A percentile compares a stretch with the other conserved stretches of the same genome.
Conservation (phyloP, 371 early-diverging fungal species). For the Choanephora cucurbitarum region DNA sequence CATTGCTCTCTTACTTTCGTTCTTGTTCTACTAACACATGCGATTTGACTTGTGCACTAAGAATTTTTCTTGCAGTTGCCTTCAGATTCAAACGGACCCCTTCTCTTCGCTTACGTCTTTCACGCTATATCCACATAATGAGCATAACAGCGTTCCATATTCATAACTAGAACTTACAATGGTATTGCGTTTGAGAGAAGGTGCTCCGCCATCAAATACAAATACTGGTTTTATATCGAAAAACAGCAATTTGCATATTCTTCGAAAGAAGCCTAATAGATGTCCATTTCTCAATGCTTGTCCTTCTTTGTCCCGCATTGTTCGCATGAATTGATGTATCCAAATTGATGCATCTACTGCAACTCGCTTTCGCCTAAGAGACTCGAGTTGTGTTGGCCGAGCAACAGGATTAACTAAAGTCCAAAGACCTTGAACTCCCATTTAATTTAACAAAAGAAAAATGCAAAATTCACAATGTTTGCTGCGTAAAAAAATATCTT, state of each 20-base stretch:
- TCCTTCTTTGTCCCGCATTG: slow-evolving; percentile 89
- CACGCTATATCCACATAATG: slow-evolving; percentile 38
- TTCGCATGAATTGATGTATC: slow-evolving; percentile 94
- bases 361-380: slow-evolving; percentile 69
- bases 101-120: slow-evolving; percentile 56
- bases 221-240: slow-evolving; percentile 92
- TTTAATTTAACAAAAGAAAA: slow-evolving; percentile 25
- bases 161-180: slow-evolving; percentile 53
- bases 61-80: slow-evolving; percentile 82
- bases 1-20: slow-evolving; percentile 50
- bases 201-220: slow-evolving; percentile 94
- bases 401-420: slow-evolving; percentile 81
- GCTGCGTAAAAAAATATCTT: neutral
- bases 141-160: neutral
- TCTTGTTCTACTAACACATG: slow-evolving; percentile 56
- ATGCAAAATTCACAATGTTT: neutral
- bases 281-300: slow-evolving; percentile 82
- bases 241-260: slow-evolving; percentile 93
- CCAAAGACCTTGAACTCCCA: slow-evolving; percentile 99
- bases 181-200: slow-evolving; percentile 79
- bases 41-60: slow-evolving; percentile 76
- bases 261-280: slow-evolving; percentile 89
- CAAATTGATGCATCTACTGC: slow-evolving; percentile 97
- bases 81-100: slow-evolving; percentile 58
- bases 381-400: slow-evolving; percentile 79